phyloP scores from a whole-genome alignment of 2,329 filamentous ascomycete species.

The Colletotrichum siamense region DNA sequence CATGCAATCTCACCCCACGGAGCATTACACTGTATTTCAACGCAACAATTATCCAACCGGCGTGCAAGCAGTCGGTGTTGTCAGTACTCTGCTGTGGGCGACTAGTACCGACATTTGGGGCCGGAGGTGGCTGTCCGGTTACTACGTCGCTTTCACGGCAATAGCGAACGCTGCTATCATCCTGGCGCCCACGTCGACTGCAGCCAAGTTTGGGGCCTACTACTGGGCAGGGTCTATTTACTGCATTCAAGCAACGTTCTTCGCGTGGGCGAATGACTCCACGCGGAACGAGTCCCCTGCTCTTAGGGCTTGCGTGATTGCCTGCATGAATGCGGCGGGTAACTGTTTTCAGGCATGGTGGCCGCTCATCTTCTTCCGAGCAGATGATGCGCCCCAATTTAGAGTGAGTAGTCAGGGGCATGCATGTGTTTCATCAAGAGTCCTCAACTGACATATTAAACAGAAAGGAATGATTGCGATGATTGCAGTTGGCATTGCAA shows the following conservation, averaged over 20 bases:
- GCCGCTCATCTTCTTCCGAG: neutral
- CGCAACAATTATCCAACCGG: neutral
- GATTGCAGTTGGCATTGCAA: neutral
- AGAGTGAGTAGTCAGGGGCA: neutral
- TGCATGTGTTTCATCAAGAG: neutral
- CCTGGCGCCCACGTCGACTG: neutral
- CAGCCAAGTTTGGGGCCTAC: neutral
- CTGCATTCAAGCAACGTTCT: neutral
- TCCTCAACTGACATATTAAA: neutral
- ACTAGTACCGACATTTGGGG: neutral
- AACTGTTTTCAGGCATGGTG: slow-evolving; percentile 3
- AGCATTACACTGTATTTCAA: neutral
- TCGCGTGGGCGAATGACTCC: slow-evolving; percentile 1
- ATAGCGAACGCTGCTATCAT: neutral
- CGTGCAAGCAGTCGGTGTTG: neutral
- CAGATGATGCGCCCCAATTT: neutral
- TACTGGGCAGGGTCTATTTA: neutral
- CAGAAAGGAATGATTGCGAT: slow-evolving; percentile 1
- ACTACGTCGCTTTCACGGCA: neutral
- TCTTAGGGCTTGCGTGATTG: neutral
- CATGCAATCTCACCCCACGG: neutral
- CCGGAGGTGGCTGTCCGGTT: neutral
- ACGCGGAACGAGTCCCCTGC: neutral
- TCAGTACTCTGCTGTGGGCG: neutral
- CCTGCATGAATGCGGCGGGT: slow-evolving; percentile 4